Evolutionary conservation across 2,329 filamentous ascomycete genomes (phyloP).

Genomic region (Cladosporium sp.): DNA sequence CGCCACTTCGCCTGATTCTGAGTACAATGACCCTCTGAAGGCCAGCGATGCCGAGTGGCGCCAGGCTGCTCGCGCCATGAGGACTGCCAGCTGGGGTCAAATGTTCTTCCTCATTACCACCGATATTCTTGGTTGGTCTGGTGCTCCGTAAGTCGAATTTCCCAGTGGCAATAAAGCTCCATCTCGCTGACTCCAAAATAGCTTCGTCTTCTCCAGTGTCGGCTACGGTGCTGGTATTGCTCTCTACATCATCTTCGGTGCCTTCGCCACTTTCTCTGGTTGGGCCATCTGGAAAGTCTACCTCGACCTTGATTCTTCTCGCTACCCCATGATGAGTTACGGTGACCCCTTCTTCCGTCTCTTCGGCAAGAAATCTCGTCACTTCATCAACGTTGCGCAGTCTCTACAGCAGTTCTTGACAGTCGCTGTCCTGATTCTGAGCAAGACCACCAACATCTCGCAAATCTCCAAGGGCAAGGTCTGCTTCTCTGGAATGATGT

Average conservation of each 20-base stretch:
- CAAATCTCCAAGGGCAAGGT: conserved; percentile 46
- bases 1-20: neutral
- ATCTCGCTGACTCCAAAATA: neutral
- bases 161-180: neutral
- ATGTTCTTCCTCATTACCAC: conserved; percentile 45
- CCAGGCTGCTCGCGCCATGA: conserved; percentile 31
- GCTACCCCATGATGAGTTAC: conserved; percentile 40
- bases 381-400: conserved; percentile 38
- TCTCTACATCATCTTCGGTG: conserved; percentile 37
- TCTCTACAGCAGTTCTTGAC: conserved; percentile 44
- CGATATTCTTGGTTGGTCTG: conserved; percentile 38
- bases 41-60: conserved; percentile 32
- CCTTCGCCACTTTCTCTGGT: conserved; percentile 26
- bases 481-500: conserved; percentile 49
- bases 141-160: conserved; percentile 19
- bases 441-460: conserved; percentile 51
- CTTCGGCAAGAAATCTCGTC: conserved; percentile 34
- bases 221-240: conserved; percentile 34
- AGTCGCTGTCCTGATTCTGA: conserved; percentile 50
- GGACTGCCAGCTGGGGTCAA: conserved; percentile 33
- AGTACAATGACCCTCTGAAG: conserved; percentile 14
- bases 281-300: conserved; percentile 32
- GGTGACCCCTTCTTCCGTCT: conserved; percentile 41
- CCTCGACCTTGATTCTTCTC: conserved; percentile 36
- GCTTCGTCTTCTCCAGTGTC: conserved; percentile 16